Evolutionary conservation across 2,329 filamentous ascomycete genomes (phyloP), one percentile per base, ranked within the genome.

Genomic region (Fusarium annulatum): DNA sequence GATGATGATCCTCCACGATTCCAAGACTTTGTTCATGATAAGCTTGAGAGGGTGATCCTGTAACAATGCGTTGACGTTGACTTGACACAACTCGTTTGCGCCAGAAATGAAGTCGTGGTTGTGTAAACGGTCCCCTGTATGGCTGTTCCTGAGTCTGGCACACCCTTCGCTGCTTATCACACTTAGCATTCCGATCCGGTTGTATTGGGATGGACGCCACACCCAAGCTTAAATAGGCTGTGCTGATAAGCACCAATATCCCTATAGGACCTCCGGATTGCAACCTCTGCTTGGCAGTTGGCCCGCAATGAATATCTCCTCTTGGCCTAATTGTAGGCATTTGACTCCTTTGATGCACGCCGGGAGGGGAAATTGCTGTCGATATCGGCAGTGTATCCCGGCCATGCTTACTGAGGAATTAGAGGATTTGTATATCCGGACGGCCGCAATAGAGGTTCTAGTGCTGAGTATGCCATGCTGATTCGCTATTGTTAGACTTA

Each of bases 241-340:
- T 58, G 65, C 76, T 76, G 76, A 78, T 78, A 78, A 78, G 75
- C 64, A 66, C 69, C 46, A 38, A 64, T 66, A 61, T 46, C 67
- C 67, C 60, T 55, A 75, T 58, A 78, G 76, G 72, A 53, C 64
- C 69, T 58, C 46, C 36, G 57, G 38, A 61, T 63, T 49, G 26
- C 52, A 43, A 42, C 41, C 63, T 70, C 42, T 61, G 60, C 74
- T 77, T 78, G 74, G 70, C 75, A 59, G 59, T 68, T 73, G 61
- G 56, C 26, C 64, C 66, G 61, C 52, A 43, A 63, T 42, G 67
- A 60, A 64, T n/a, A 61, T 69, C 55, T 38, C 60, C 49, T 73
- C 73, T 74, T 74, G 73, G 61, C 61, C 64, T 61, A 28, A 28
- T 62, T 43, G 56, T 51, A 55, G 34, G 56, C 30, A 53, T 63